Evolutionary conservation across 345 rosid genomes (phyloP), one percentile per base, ranked within the genome.

Genomic region (Salix brachista): DNA sequence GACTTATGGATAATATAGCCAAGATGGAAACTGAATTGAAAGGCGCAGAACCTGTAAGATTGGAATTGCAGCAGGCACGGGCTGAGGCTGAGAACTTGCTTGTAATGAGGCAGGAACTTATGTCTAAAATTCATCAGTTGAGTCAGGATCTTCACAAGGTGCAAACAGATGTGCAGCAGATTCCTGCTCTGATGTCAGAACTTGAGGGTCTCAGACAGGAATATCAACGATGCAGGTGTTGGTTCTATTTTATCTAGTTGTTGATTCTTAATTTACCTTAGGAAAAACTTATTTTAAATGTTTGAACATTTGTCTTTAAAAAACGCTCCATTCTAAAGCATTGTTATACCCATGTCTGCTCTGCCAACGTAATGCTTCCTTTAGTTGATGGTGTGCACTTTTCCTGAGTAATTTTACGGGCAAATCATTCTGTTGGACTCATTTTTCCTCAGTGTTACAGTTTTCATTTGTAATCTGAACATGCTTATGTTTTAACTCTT

Each of bases 161-260:
- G 82, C 95, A 89, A 65, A 65, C 83, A 18, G 99, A 93, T 83
- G 90, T 86, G 73, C 98, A 90, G 79, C 96, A 91, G 78, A 79
- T 92, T 74, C 97, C 95, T 28, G 86, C 89, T 83, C 72, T 96
- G 25, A 84, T 93, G 90, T 85, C 94, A 0, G 95, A 96, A 77
- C 97, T 93, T 12, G 99, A 93, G 64, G 79, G 79, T 77, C 87
- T 92, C 54, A 87, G 94, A 83, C 96, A 93, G 83, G 99, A 96
- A 79, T 91, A 91, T 80, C 98, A 96, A 74, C 94, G 87, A 71
- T 93, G 92, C 98, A 96, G 97, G 99, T 93, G 46, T 58, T 44
- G 80, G 71, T 75, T 82, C 44, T 69, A 54, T 23, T 78, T 19
- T 80, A 78, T 3, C 52, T 74, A 75, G 61, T 76, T 46, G 30